Conservation (phyloP, 2,329 filamentous ascomycete species). For the Trichoderma sp. region DNA sequence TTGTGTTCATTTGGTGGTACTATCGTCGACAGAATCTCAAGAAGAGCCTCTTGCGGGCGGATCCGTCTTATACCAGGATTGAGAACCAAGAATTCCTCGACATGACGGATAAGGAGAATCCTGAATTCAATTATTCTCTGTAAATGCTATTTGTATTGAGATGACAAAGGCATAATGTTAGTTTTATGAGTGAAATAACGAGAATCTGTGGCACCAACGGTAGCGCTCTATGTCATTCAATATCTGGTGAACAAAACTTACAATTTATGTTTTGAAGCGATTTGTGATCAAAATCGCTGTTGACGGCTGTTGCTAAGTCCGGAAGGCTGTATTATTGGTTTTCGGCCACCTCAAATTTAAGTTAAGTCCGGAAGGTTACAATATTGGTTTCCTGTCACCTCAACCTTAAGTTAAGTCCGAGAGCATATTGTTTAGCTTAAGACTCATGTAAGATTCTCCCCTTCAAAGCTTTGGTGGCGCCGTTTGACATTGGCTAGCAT, state of each 20-base stretch:
- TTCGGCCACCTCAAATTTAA: too few relatives aligned
- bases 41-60: slow-evolving; percentile 55
- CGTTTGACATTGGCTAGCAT: not conserved
- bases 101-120: slow-evolving; percentile 66
- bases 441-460: not conserved
- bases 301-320: not conserved
- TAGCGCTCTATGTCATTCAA: not conserved
- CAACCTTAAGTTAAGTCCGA: not conserved
- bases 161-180: not conserved
- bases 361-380: not conserved
- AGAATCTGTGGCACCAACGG: not conserved
- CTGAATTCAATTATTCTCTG: slow-evolving; percentile 62
- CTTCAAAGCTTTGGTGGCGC: not conserved
- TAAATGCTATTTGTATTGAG: slow-evolving; percentile 30
- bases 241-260: not conserved
- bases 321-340: too few relatives aligned
- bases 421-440: not conserved
- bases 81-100: slow-evolving; percentile 70
- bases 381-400: not conserved
- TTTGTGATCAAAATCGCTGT: not conserved
- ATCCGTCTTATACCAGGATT: slow-evolving; percentile 59
- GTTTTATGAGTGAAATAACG: not conserved
- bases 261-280: not conserved
- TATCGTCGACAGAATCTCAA: slow-evolving; percentile 59
- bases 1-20: slow-evolving; percentile 65